phyloP scores from a whole-genome alignment of 2,329 filamentous ascomycete species.

The Botrytis aclada region DNA sequence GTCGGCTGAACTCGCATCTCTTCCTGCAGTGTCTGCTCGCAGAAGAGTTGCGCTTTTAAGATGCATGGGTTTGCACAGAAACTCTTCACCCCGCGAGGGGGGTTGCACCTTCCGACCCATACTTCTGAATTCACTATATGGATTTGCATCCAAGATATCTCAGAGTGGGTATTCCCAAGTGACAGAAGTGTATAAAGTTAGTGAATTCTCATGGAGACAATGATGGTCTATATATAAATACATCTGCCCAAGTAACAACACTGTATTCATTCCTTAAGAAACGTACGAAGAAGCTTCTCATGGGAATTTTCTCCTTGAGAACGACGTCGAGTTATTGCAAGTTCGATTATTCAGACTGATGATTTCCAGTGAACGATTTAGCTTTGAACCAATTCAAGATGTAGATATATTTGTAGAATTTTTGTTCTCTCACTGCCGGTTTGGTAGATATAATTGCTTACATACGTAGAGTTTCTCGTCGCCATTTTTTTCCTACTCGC shows the following conservation, averaged over 20 bases:
- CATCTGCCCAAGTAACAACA: not conserved
- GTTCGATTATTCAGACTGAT: not conserved
- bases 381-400: not conserved
- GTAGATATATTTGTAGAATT: not conserved
- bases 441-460: not conserved
- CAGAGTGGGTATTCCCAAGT: not conserved
- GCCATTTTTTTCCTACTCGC: not conserved
- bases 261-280: not conserved
- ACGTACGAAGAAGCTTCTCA: too few species aligned
- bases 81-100: not conserved
- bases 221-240: not conserved
- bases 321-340: not conserved
- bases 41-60: not conserved
- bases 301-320: not conserved
- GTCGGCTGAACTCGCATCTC: rapidly evolving
- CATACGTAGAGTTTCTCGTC: not conserved
- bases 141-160: not conserved
- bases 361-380: rapidly evolving
- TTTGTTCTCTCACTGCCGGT: not conserved
- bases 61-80: not conserved
- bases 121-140: not conserved
- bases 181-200: not conserved
- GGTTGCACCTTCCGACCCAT: rapidly evolving
- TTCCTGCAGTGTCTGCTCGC: too few species aligned
- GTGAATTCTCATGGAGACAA: not conserved